Percentiles rank a stretch among this genome's conserved stretches.
These are phyloP conservation scores for Claviceps lovelessii DNA, from an alignment of 2,329 filamentous ascomycete species.

Conservation along the genomic window DNA sequence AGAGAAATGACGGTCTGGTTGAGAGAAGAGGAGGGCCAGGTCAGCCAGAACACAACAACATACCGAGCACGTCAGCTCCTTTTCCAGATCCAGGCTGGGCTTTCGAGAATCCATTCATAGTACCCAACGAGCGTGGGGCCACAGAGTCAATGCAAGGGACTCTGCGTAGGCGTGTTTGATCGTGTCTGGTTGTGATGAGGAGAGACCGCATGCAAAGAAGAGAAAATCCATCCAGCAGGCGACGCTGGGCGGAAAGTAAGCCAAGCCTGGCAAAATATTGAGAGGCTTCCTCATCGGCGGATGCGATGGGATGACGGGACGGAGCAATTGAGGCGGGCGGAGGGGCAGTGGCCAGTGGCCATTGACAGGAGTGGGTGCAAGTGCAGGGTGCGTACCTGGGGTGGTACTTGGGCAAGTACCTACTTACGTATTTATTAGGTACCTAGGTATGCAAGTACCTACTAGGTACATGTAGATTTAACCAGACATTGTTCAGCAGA, in stretches of 20 bases:
- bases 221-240: neutral
- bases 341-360: too few relatives aligned
- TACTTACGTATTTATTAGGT: too few relatives aligned
- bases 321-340: too few relatives aligned
- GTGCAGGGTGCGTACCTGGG: too few relatives aligned
- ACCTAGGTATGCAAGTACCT: too few relatives aligned
- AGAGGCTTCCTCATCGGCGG: neutral
- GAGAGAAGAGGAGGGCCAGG: neutral
- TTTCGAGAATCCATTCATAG: conserved; percentile 37
- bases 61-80: conserved; percentile 90
- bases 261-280: neutral
- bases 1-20: too few relatives aligned
- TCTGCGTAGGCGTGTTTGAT: neutral
- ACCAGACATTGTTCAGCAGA: too few relatives aligned
- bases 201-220: neutral
- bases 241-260: neutral
- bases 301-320: too few relatives aligned
- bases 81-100: conserved; percentile 60
- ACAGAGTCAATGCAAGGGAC: neutral
- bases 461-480: neutral
- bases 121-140: conserved; percentile 4
- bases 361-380: too few relatives aligned
- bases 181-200: neutral
- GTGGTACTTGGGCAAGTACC: neutral
- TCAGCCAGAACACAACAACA: conserved; percentile 18